Percentiles rank a stretch among this genome's conserved stretches.
These are phyloP conservation scores for Talaromyces pinophilus DNA, from an alignment of 2,329 filamentous ascomycete species.

Conservation along the genomic window DNA sequence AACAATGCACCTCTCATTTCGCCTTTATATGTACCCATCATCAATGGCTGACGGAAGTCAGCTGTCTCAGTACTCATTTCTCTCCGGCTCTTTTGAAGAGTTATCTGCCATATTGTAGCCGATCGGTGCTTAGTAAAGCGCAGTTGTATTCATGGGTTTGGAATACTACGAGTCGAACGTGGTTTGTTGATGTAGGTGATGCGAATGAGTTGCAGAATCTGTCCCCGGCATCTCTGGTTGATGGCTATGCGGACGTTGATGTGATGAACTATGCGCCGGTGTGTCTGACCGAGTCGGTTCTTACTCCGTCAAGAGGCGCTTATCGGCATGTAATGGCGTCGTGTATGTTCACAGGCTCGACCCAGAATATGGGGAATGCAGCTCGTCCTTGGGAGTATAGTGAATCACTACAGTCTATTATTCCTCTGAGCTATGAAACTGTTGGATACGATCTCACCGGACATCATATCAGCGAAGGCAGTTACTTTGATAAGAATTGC, in stretches of 20 bases:
- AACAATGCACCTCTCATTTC: background rate
- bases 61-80: slow-evolving; percentile 4
- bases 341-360: slow-evolving; percentile 6
- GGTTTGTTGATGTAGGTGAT: slow-evolving; percentile 10
- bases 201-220: slow-evolving; percentile 2
- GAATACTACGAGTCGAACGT: background rate
- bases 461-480: background rate
- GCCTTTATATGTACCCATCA: background rate
- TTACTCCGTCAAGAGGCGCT: background rate
- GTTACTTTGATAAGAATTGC: background rate
- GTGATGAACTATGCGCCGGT: background rate
- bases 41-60: background rate
- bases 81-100: background rate
- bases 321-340: background rate
- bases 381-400: slow-evolving; percentile 1
- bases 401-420: slow-evolving; percentile 4
- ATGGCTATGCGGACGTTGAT: background rate
- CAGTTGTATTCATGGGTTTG: background rate
- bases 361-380: background rate
- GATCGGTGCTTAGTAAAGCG: slow-evolving; percentile 9
- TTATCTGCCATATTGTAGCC: slow-evolving; percentile 3
- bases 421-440: background rate
- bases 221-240: background rate
- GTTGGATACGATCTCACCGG: background rate
- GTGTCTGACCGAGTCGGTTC: background rate